Evolutionary conservation across 495 filamentous ascomycete species (phyloP).

Genomic region (Hypoxylon perforatum): DNA sequence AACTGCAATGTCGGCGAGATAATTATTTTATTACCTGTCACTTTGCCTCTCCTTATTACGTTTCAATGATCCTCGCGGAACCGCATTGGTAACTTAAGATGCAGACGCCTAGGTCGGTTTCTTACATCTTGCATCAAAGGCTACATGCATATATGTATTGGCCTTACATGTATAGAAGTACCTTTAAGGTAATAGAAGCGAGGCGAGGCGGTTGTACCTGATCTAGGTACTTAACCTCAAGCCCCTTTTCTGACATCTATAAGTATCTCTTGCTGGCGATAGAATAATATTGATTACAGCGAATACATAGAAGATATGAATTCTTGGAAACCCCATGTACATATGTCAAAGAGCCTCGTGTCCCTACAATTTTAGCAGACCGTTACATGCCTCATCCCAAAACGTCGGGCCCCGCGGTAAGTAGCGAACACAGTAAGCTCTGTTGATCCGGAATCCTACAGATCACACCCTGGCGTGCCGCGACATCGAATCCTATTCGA

Average conservation of each 20-base stretch:
- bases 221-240: not conserved
- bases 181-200: too few species aligned
- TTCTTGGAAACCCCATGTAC: too few species aligned
- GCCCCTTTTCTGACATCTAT: conserved; percentile 24
- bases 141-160: too few species aligned
- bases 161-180: too few species aligned
- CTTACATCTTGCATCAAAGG: conserved; percentile 55
- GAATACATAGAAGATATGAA: too few species aligned
- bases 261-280: too few species aligned
- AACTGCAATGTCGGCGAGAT: conserved; percentile 11
- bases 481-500: conserved; percentile 39
- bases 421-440: conserved; percentile 40
- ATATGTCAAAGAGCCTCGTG: conserved; percentile 12
- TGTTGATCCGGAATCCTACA: conserved; percentile 43
- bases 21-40: conserved; percentile 4
- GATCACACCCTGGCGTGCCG: conserved; percentile 29
- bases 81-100: conserved; percentile 13
- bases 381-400: conserved; percentile 29
- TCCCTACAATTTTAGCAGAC: conserved; percentile 15
- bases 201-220: too few species aligned
- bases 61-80: conserved; percentile 14
- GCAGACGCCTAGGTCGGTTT: conserved; percentile 8
- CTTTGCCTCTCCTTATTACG: conserved; percentile 26
- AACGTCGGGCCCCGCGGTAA: conserved; percentile 31
- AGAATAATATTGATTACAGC: too few species aligned